Evolutionary conservation across 75 land plant genomes (phyloP).

Genomic region (Pinus taeda): DNA sequence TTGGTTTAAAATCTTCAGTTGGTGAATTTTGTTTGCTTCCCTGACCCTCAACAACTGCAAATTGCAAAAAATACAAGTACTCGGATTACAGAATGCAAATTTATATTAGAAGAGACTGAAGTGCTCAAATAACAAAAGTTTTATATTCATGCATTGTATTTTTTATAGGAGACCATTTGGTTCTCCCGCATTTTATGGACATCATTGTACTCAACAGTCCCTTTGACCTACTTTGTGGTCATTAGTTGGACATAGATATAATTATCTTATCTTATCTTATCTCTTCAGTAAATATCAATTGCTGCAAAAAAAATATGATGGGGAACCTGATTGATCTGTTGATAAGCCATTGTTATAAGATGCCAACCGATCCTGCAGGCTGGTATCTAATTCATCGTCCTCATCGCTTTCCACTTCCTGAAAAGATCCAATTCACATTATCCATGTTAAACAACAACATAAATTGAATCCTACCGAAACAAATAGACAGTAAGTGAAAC

Average conservation of each 20-base stretch:
- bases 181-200: too few species aligned
- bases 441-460: not conserved
- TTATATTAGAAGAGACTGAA: too few species aligned
- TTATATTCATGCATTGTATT: too few species aligned
- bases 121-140: too few species aligned
- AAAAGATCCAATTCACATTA: not conserved
- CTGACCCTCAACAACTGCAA: not conserved
- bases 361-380: slow-evolving; percentile 43
- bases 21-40: slow-evolving; percentile 39
- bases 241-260: too few species aligned
- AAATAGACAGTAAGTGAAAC: not conserved
- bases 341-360: slow-evolving; percentile 46
- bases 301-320: too few species aligned
- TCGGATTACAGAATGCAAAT: not conserved
- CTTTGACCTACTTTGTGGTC: too few species aligned
- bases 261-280: too few species aligned
- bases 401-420: slow-evolving; percentile 35
- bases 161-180: too few species aligned
- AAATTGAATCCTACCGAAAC: not conserved
- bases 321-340: slow-evolving; percentile 24
- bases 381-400: slow-evolving; percentile 27
- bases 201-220: not conserved
- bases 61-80: not conserved
- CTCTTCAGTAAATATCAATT: too few species aligned
- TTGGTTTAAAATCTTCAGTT: slow-evolving; percentile 3